phyloP scores from a whole-genome alignment of 495 filamentous ascomycete genomes.

The Halenospora varia region DNA sequence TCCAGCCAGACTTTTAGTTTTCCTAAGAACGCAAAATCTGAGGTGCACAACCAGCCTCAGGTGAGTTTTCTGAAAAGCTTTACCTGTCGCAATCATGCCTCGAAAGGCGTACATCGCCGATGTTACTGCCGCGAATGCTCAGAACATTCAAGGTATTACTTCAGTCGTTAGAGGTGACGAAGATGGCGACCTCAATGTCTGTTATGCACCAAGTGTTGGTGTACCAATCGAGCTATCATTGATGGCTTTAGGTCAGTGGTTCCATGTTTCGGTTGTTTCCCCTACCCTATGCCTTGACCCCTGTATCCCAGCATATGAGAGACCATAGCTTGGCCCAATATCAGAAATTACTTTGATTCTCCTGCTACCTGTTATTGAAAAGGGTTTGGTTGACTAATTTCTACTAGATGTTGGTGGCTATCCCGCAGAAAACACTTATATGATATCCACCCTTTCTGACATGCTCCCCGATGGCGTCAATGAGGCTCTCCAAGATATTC shows the following conservation, averaged over 20 bases:
- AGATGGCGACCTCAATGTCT: conserved; percentile 20
- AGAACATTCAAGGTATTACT: conserved; percentile 14
- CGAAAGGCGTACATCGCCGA: conserved; percentile 25
- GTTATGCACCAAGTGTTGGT: conserved; percentile 10
- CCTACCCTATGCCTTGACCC: too few species aligned
- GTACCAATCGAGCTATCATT: conserved; percentile 20
- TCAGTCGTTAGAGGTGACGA: conserved; percentile 18
- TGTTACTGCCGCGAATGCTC: conserved; percentile 9
- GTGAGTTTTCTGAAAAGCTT: not conserved
- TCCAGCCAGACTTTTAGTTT: too few species aligned
- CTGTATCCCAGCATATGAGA: too few species aligned
- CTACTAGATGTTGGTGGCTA: conserved; percentile 28
- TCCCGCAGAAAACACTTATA: conserved; percentile 27
- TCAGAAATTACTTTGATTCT: conserved; percentile 28
- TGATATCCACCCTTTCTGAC: conserved; percentile 35
- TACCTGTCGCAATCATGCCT: conserved; percentile 14
- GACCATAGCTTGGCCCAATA: conserved; percentile 26
- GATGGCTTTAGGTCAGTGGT: conserved; percentile 13
- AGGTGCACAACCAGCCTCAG: too few species aligned
- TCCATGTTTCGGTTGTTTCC: not conserved
- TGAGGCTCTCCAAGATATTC: conserved; percentile 23
- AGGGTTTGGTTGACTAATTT: conserved; percentile 30
- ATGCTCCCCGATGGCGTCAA: conserved; percentile 23
- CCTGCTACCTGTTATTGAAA: too few species aligned
- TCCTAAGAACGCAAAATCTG: too few species aligned